Conservation (phyloP, 2,329 filamentous ascomycete genomes). For the Microsporum canis region DNA sequence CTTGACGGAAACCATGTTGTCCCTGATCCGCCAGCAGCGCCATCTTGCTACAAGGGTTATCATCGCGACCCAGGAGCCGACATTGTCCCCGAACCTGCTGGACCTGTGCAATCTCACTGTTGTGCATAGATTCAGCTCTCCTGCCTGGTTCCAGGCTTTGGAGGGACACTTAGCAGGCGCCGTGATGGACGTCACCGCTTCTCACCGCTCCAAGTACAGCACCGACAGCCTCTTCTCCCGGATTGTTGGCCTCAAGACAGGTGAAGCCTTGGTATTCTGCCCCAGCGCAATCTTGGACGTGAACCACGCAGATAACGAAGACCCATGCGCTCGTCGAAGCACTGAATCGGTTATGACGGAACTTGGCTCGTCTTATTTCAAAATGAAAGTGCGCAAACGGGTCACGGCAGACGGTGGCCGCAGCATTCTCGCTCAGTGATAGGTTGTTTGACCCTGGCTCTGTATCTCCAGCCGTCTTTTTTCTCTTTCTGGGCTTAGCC, state of each 20-base stretch:
- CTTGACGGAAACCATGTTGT: slow-evolving; percentile 52
- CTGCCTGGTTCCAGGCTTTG: slow-evolving; percentile 48
- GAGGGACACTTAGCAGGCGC: slow-evolving; percentile 39
- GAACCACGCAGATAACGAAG: background rate
- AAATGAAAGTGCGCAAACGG: slow-evolving; percentile 31
- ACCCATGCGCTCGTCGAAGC: background rate
- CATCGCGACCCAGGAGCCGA: slow-evolving; percentile 68
- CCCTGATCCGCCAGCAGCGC: slow-evolving; percentile 57
- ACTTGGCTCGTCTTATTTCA: slow-evolving; percentile 26
- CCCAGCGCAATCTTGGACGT: slow-evolving; percentile 35
- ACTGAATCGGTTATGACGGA: slow-evolving; percentile 6
- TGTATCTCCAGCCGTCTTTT: background rate
- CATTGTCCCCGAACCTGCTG: slow-evolving; percentile 54
- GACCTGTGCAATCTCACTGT: slow-evolving; percentile 62
- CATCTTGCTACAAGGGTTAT: slow-evolving; percentile 57
- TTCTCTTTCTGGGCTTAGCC: background rate
- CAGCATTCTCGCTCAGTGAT: slow-evolving; percentile 25
- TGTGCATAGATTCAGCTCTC: slow-evolving; percentile 60
- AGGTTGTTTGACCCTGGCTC: background rate
- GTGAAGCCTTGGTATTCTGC: slow-evolving; percentile 41
- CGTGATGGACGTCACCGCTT: slow-evolving; percentile 15
- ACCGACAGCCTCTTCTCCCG: slow-evolving; percentile 29
- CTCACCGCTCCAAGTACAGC: slow-evolving; percentile 14
- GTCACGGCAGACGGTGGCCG: slow-evolving; percentile 37
- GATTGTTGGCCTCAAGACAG: slow-evolving; percentile 40